Conservation (phyloP, 2,329 filamentous ascomycete genomes). For the Fusarium sp. region DNA sequence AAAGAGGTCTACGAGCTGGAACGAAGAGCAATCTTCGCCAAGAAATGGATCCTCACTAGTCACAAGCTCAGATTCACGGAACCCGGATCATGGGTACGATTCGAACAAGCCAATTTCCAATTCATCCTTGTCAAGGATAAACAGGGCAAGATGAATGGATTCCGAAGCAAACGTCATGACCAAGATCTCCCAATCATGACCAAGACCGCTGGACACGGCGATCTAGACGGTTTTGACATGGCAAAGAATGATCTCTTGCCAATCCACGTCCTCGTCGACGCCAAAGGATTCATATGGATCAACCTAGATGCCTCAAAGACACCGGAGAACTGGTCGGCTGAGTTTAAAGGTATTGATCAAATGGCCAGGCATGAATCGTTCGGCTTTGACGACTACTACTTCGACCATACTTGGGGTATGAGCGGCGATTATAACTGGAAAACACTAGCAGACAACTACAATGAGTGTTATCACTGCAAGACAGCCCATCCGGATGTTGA, state of each 20-base stretch:
- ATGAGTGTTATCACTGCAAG: constrained; percentile 31
- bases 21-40: constrained; percentile 63
- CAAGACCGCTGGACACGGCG: too few relatives aligned
- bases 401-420: constrained; percentile 65
- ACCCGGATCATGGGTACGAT: constrained; percentile 63
- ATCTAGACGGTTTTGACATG: too few relatives aligned
- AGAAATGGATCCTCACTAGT: constrained; percentile 64
- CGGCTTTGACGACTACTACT: constrained; percentile 61
- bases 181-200: constrained; percentile 65
- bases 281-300: constrained; percentile 64
- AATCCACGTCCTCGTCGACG: constrained; percentile 61
- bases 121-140: constrained; percentile 62
- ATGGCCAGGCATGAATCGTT: constrained; percentile 55
- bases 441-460: constrained; percentile 44
- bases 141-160: constrained; percentile 61
- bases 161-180: constrained; percentile 69
- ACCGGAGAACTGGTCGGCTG: constrained; percentile 60
- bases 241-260: too few relatives aligned
- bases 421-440: constrained; percentile 67
- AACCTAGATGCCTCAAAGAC: constrained; percentile 59
- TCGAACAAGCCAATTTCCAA: constrained; percentile 61
- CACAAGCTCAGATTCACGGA: constrained; percentile 60
- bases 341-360: constrained; percentile 47
- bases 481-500: constrained; percentile 16
- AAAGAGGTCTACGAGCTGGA: constrained; percentile 63